Conservation (phyloP, 306 rosid species). For the Prunus kanzakura region DNA sequence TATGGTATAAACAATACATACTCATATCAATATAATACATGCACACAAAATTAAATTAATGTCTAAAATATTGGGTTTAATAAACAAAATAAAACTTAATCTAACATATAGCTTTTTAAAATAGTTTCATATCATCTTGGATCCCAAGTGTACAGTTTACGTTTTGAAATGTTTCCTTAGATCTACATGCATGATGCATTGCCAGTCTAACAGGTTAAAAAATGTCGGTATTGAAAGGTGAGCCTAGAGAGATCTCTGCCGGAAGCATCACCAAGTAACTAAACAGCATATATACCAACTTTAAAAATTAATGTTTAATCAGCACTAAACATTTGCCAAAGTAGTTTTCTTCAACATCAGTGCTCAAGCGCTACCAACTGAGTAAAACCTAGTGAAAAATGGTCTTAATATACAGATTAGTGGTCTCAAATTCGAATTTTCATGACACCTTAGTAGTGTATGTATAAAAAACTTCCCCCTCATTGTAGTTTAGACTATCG, state of each 20-base stretch:
- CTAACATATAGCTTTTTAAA: neutral
- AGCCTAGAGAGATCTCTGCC: neutral
- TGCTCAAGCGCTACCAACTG: no score
- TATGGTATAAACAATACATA: no score
- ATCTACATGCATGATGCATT: no score
- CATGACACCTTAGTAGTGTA: no score
- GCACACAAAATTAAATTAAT: no score
- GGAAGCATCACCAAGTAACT: neutral
- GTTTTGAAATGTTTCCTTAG: neutral
- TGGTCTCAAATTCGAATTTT: rapidly evolving
- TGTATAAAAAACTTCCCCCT: no score
- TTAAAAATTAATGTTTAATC: neutral
- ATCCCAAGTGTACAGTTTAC: neutral
- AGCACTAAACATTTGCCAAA: neutral
- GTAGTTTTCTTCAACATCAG: neutral
- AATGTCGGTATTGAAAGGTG: neutral
- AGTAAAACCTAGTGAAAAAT: no score
- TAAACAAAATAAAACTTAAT: neutral
- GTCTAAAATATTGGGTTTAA: neutral
- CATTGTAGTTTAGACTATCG: no score
- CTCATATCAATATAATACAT: no score
- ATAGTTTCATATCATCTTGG: neutral
- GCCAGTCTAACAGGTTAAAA: neutral
- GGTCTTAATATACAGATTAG: rapidly evolving
- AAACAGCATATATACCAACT: neutral